Percentiles rank a stretch among this genome's conserved stretches.
Evolutionary conservation across 2,329 filamentous ascomycete species (phyloP).

Genomic region (Xylaria sp.): DNA sequence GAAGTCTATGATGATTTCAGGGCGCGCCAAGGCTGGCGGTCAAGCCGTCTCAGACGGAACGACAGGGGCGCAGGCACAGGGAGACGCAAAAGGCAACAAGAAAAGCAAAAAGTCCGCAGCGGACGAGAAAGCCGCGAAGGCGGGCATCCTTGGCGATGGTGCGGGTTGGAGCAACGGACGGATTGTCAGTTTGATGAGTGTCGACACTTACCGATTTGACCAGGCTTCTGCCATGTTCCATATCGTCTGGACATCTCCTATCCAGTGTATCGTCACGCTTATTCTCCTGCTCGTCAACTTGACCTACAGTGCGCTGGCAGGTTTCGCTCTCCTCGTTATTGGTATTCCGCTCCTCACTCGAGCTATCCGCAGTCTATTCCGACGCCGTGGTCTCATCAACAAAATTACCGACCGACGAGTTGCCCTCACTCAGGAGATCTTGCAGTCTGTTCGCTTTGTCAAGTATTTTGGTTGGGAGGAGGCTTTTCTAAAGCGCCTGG

Average conservation of each 20-base stretch:
- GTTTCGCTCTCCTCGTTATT: conserved; percentile 75
- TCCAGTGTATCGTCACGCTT: conserved; percentile 73
- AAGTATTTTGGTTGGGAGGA: conserved; percentile 96
- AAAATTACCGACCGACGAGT: conserved; percentile 91
- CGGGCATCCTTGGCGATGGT: conserved; percentile 60
- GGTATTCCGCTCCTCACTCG: conserved; percentile 71
- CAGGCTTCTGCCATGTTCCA: conserved; percentile 86
- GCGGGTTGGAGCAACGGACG: conserved; percentile 88
- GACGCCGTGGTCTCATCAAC: conserved; percentile 74
- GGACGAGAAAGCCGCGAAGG: conserved; percentile 36
- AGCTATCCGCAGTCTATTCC: conserved; percentile 72
- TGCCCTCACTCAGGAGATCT: conserved; percentile 83
- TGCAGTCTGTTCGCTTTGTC: conserved; percentile 87
- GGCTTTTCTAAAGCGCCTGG: conserved; percentile 73
- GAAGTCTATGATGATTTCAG: conserved; percentile 86
- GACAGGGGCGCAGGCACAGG: conserved; percentile 41
- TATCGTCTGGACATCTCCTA: conserved; percentile 80
- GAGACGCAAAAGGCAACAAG: conserved; percentile 41
- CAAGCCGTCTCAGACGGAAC: conserved; percentile 34
- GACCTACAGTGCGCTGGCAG: conserved; percentile 82
- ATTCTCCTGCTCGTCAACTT: conserved; percentile 79
- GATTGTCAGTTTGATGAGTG: conserved; percentile 90
- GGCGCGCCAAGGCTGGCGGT: conserved; percentile 79
- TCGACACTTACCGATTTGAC: conserved; percentile 89
- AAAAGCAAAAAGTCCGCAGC: conserved; percentile 36